Conservation (phyloP, 306 rosid species). For the Sicyos edulis region DNA sequence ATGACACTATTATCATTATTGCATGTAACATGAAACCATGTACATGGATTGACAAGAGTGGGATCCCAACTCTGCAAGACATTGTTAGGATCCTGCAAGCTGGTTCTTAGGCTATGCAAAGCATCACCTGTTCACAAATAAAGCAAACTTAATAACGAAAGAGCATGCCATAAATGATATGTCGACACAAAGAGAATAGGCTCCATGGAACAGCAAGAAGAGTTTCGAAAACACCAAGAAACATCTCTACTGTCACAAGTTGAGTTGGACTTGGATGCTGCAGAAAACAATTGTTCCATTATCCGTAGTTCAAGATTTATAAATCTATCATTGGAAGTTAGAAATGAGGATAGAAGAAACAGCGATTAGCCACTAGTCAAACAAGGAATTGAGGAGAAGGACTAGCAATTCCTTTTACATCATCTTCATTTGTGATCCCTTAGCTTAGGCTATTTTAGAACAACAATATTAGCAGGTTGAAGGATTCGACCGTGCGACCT, state of each 20-base stretch:
- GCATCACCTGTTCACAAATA: constrained; percentile 72
- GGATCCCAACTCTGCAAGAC: constrained; percentile 99
- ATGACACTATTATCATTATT: constrained; percentile 95
- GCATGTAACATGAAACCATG: constrained; percentile 99
- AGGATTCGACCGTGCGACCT: too few species aligned
- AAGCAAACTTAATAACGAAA: constrained; percentile 23
- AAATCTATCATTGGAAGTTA: background rate
- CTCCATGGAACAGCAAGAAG: background rate
- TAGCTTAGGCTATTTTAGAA: background rate
- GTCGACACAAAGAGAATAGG: background rate
- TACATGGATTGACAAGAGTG: constrained; percentile 95
- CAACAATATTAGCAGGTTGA: too few species aligned
- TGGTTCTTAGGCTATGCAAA: constrained; percentile 80
- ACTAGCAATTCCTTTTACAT: background rate
- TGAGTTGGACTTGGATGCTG: background rate
- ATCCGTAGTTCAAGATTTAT: background rate
- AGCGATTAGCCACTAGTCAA: background rate
- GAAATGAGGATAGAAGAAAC: background rate
- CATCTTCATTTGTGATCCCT: background rate
- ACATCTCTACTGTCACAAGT: background rate
- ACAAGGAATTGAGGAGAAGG: background rate
- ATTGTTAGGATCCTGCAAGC: constrained; percentile 85
- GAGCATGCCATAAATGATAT: background rate
- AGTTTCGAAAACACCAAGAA: background rate
- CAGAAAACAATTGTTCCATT: background rate